Conservation (phyloP, 2,329 filamentous ascomycete genomes). For the Colletotrichum horii region DNA sequence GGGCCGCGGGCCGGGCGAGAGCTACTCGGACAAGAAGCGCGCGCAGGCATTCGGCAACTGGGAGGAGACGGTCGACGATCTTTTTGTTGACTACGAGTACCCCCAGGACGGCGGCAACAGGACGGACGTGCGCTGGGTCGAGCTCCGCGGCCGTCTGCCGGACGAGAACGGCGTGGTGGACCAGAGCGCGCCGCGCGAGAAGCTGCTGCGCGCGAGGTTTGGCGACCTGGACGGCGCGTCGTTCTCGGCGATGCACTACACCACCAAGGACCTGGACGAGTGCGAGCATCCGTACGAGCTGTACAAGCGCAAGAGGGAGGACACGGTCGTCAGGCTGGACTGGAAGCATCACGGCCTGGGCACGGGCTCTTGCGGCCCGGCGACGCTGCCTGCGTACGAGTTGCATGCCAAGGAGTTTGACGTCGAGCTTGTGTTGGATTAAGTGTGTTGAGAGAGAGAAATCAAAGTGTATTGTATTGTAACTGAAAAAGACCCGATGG, state of each 20-base stretch:
- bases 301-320: slow-evolving; percentile 48
- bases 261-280: slow-evolving; percentile 56
- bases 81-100: slow-evolving; percentile 69
- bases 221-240: slow-evolving; percentile 52
- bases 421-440: slow-evolving; percentile 50
- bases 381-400: slow-evolving; percentile 54
- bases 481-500: not conserved
- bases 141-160: slow-evolving; percentile 37
- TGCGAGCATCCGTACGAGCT: slow-evolving; percentile 68
- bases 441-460: not conserved
- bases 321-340: slow-evolving; percentile 64
- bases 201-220: slow-evolving; percentile 49
- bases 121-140: slow-evolving; percentile 67
- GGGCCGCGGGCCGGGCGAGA: slow-evolving; percentile 70
- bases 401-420: slow-evolving; percentile 47
- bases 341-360: slow-evolving; percentile 68
- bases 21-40: slow-evolving; percentile 69
- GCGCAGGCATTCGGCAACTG: slow-evolving; percentile 64
- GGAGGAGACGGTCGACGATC: slow-evolving; percentile 48
- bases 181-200: not conserved
- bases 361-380: slow-evolving; percentile 66
- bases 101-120: slow-evolving; percentile 72
- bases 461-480: not conserved
- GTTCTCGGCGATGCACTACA: slow-evolving; percentile 64
- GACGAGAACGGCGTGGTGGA: slow-evolving; percentile 25